phyloP scores from a whole-genome alignment of 163 green algal species.

The Chlorella variabilis region DNA sequence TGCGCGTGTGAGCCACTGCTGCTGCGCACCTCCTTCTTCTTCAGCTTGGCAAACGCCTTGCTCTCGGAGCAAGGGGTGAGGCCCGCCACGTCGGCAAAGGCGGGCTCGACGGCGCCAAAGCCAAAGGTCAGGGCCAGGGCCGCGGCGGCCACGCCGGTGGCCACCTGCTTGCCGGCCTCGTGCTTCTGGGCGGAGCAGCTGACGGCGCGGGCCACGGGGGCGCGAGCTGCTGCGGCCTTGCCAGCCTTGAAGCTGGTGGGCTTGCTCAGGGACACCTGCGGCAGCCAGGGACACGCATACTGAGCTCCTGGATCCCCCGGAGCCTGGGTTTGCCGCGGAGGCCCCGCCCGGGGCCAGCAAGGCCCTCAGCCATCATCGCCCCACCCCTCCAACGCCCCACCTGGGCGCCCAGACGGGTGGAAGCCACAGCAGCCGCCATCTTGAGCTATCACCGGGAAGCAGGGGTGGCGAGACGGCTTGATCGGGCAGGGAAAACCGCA shows the following conservation, averaged over 20 bases:
- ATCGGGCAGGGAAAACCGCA: not conserved
- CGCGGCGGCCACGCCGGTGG: slow-evolving; percentile 77
- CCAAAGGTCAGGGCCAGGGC: slow-evolving; percentile 76
- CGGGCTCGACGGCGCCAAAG: slow-evolving; percentile 77
- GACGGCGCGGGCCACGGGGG: slow-evolving; percentile 35
- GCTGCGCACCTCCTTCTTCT: slow-evolving; percentile 86
- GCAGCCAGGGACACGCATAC: not conserved
- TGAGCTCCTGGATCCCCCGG: not conserved
- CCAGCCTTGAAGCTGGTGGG: slow-evolving; percentile 19
- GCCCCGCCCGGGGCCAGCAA: not conserved
- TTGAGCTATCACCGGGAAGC: not conserved
- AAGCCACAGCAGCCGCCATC: slow-evolving; percentile 32
- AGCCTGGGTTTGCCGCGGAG: not conserved
- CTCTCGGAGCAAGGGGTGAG: slow-evolving; percentile 95
- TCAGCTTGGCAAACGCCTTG: slow-evolving; percentile 93
- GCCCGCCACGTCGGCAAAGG: slow-evolving; percentile 66
- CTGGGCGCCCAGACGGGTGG: slow-evolving; percentile 34
- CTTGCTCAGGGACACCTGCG: slow-evolving; percentile 41
- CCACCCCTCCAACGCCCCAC: not conserved
- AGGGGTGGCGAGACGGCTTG: not conserved
- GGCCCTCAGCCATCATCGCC: not conserved
- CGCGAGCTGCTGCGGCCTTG: slow-evolving; percentile 29
- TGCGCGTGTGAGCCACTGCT: not conserved
- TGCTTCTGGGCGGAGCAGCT: slow-evolving; percentile 68
- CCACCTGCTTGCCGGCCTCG: slow-evolving; percentile 57